Evolutionary conservation across 75 land plant species (phyloP), one percentile per base, ranked within the genome.

Genomic region (Chamaecyparis obtusa): DNA sequence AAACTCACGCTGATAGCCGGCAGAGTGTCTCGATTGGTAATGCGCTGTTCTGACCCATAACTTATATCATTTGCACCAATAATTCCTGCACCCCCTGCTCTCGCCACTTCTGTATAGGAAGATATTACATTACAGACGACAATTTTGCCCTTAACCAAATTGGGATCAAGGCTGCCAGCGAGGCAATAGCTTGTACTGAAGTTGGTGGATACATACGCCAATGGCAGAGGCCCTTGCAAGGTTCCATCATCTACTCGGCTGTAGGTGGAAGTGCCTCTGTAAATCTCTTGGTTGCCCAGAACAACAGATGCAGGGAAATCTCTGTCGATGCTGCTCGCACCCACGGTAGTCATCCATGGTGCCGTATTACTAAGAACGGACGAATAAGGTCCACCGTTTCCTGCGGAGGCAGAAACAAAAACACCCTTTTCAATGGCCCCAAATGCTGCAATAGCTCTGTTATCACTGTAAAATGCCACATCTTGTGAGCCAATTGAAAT

Each of bases 331-430:
- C 77, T 86, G 74, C 87, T 86, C 10, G 89, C 89, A 1, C 88
- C 89, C n/a, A 88, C 88, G 9, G 89, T 88, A 19, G 81, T 21
- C 1, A 88, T 55, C 89, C 89, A 88, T n/a, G 89, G 89, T 49
- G 88, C 72, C 0, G 30, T 49, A 57, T 89, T 89, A 69, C 78
- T 43, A 2, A 89, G 85, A 57, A 81, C 60, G 33, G 78, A 51
- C 27, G 5, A 3, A 15, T 14, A 54, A 3, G 90, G 90, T 9
- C 90, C 90, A 24, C 43, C 0, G 84, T 89, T 89, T 44, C 90
- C 90, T 4, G 89, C 88, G 1, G 85, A 67, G 14, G 54, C 79
- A 9, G 88, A 57, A 10, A 87, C 37, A 19, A 83, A 51, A n/a
- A 89, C 71, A 51, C 87, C 87, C 21, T 67, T 39, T 35, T 67